Conservation (phyloP, 2,329 filamentous ascomycete species). For the Huntiella moniliformis region DNA sequence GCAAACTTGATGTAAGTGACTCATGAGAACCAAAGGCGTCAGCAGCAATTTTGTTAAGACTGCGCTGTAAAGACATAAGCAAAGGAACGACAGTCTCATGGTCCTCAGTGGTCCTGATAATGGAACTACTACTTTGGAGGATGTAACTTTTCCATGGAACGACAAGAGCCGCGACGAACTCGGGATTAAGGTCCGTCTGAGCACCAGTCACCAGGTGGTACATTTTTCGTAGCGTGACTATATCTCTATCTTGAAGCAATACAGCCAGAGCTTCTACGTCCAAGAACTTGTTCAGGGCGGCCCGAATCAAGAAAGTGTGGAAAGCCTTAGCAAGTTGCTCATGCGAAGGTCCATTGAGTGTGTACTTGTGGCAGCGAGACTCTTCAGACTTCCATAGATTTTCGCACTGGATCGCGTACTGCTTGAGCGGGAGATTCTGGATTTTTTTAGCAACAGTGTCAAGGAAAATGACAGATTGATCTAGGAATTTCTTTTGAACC, state of each 20-base stretch:
- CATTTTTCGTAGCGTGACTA: slow-evolving; percentile 52
- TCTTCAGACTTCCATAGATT: slow-evolving; percentile 54
- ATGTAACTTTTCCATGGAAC: slow-evolving; percentile 66
- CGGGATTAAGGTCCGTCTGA: slow-evolving; percentile 28
- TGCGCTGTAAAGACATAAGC: slow-evolving; percentile 61
- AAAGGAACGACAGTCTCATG: slow-evolving; percentile 74
- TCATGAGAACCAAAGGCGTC: slow-evolving; percentile 61
- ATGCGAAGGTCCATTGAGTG: slow-evolving; percentile 68
- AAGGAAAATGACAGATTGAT: slow-evolving; percentile 49
- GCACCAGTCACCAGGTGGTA: slow-evolving; percentile 50
- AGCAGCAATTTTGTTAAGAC: slow-evolving; percentile 57
- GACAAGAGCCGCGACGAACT: slow-evolving; percentile 51
- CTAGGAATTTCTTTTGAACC: slow-evolving; percentile 63
- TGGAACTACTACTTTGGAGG: slow-evolving; percentile 48
- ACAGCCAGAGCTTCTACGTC: slow-evolving; percentile 48
- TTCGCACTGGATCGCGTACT: slow-evolving; percentile 56
- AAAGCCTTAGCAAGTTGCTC: slow-evolving; percentile 54
- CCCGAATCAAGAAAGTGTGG: slow-evolving; percentile 51
- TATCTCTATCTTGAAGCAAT: slow-evolving; percentile 52
- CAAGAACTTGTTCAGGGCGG: slow-evolving; percentile 47
- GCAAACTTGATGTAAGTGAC: slow-evolving; percentile 56
- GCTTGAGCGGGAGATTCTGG: slow-evolving; percentile 44
- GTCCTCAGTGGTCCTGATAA: slow-evolving; percentile 63
- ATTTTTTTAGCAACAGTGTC: slow-evolving; percentile 48
- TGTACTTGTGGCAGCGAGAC: slow-evolving; percentile 58